Evolutionary conservation across 1,284 basidiomycete genomes (phyloP).

Genomic region (Ceraceosorus guamensis): DNA sequence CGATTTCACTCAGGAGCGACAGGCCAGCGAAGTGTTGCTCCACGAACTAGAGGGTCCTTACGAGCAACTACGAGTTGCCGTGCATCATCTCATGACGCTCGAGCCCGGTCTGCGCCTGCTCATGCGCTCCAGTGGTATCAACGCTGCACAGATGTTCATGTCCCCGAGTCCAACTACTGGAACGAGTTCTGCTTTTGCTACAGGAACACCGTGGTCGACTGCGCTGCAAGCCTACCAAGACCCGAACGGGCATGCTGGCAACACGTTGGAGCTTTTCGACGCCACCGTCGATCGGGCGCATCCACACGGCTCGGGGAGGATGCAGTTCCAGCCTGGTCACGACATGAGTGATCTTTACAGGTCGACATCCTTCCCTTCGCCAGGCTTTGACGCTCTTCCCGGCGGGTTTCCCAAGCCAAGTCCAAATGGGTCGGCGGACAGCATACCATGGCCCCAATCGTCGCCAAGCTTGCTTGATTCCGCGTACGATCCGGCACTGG

Average conservation of each 20-base stretch:
- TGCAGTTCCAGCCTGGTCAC: not conserved
- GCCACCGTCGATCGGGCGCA: not conserved
- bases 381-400: too few species aligned
- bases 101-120: constrained; percentile 17
- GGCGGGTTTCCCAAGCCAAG: too few species aligned
- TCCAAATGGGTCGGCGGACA: too few species aligned
- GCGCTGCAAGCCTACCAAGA: not conserved
- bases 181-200: too few species aligned
- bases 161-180: not conserved
- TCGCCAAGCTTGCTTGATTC: too few species aligned
- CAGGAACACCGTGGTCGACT: too few species aligned
- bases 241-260: too few species aligned
- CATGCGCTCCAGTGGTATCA: constrained; percentile 16
- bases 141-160: not conserved
- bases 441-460: too few species aligned
- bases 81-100: constrained; percentile 16
- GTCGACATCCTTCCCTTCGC: too few species aligned
- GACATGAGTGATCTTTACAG: too few species aligned
- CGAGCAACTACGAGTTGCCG: constrained; percentile 23
- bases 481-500: too few species aligned
- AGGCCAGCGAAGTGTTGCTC: constrained; percentile 23
- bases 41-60: constrained; percentile 37
- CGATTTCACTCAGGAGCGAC: constrained; percentile 38
- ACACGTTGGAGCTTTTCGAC: not conserved
- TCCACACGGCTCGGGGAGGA: not conserved